Evolutionary conservation across 345 rosid genomes (phyloP), one percentile per base, ranked within the genome.

Genomic region (Populus ilicifolia): DNA sequence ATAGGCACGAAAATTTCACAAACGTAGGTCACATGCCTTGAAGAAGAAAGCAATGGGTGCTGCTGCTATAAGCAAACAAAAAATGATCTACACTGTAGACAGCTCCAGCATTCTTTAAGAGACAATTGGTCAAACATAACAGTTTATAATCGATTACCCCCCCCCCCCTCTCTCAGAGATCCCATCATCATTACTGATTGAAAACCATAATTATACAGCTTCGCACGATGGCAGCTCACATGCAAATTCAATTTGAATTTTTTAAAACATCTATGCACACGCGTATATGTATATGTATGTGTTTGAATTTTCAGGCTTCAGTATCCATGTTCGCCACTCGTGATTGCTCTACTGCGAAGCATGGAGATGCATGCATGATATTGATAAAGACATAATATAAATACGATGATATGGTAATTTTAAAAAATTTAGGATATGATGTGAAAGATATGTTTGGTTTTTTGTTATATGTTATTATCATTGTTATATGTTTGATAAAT

Each of bases 91-190:
- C 61, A 75, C 44, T 61, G 44, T 4, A 38, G 82, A 67, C 20
- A 62, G 52, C 44, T 3, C 80, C 69, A 73, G 21, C 79, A 76
- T 43, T 80, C 76, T 80, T 80, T 66, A 80, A 78, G 73, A 82
- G 64, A 67, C 70, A 46, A 3, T 21, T 8, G 65, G 79, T 80
- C 82, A 82, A 80, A 80, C 64, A 2, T 39, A 36, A 73, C 17
- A 59, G 29, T n/a, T 56, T 56, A 46, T 64, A 62, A 5, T 35
- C 73, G 25, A 14, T 56, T 23, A 10, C 23, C 35, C 12, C 21
- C 17, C 20, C 16, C 52, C 4, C 54, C 16, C 21, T 48, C 54
- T 48, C 35, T 33, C 41, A 3, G 27, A 21, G 13, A 52, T 18
- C 59, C 23, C 63, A 56, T 56, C 62, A n/a, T 59, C 63, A 23